Conservation (phyloP, 2,329 filamentous ascomycete species). For the Ascochyta rabiei region DNA sequence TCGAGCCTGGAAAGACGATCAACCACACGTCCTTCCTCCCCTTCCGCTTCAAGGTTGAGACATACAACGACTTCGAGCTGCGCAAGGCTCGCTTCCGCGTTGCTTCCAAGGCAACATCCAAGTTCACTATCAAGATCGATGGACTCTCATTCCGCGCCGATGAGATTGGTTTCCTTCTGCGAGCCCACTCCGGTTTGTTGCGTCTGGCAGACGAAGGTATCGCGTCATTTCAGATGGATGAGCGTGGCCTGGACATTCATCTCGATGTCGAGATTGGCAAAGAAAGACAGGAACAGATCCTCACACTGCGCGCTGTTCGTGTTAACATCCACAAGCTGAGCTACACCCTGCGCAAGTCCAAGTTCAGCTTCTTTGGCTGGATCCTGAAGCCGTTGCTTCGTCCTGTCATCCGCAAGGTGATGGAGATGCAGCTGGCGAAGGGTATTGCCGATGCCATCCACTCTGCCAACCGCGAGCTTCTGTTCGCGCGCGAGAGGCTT, state of each 20-base stretch:
- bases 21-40: constrained; percentile 90
- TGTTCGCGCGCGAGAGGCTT: constrained; percentile 85
- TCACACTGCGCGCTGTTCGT: constrained; percentile 75
- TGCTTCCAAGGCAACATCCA: constrained; percentile 69
- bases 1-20: constrained; percentile 84
- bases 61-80: constrained; percentile 85
- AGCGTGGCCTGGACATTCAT: constrained; percentile 84
- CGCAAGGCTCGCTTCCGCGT: constrained; percentile 77
- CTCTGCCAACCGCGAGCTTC: constrained; percentile 79
- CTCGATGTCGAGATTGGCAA: constrained; percentile 83
- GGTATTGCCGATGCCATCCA: constrained; percentile 74
- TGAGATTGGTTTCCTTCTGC: constrained; percentile 89
- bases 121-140: constrained; percentile 78
- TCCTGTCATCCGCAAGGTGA: constrained; percentile 76
- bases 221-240: constrained; percentile 82
- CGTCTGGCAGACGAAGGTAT: constrained; percentile 82
- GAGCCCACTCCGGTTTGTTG: constrained; percentile 76
- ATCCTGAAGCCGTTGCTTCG: constrained; percentile 82
- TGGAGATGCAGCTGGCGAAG: constrained; percentile 78
- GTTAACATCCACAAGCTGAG: constrained; percentile 87
- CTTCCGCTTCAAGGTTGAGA: constrained; percentile 79
- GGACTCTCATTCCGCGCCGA: constrained; percentile 84
- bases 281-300: constrained; percentile 78
- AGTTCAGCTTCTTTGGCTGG: constrained; percentile 79
- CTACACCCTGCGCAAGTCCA: constrained; percentile 76